phyloP scores from a whole-genome alignment of 2,329 filamentous ascomycete genomes.

The Colletotrichum sp. region DNA sequence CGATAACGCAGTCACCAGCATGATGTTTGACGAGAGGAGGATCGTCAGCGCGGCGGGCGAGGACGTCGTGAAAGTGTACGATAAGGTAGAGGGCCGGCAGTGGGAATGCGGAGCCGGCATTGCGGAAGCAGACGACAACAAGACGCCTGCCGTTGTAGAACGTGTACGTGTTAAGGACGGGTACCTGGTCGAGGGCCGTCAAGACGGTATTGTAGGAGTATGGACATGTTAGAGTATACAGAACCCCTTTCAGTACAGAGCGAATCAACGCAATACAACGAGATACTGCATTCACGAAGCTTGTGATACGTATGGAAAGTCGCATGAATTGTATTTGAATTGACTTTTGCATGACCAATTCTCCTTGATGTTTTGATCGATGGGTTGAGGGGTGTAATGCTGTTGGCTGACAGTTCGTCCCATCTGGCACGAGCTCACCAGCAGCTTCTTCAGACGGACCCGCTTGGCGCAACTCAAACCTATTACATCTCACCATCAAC shows the following conservation, averaged over 20 bases:
- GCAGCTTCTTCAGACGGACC: slow-evolving; percentile 3
- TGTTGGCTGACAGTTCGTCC: not conserved
- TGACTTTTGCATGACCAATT: not conserved
- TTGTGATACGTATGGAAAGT: not conserved
- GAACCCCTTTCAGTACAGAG: slow-evolving; percentile 9
- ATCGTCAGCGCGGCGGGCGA: slow-evolving; percentile 93
- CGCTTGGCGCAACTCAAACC: not conserved
- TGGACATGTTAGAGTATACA: slow-evolving; percentile 72
- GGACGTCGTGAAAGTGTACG: slow-evolving; percentile 95
- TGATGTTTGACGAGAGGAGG: slow-evolving; percentile 94
- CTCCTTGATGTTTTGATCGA: not conserved
- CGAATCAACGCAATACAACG: slow-evolving; percentile 15
- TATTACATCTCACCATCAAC: not conserved
- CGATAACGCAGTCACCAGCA: slow-evolving; percentile 87
- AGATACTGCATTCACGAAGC: not conserved
- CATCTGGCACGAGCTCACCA: not conserved
- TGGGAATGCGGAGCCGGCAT: slow-evolving; percentile 95
- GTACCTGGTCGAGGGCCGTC: slow-evolving; percentile 89
- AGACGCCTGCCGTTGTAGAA: slow-evolving; percentile 75
- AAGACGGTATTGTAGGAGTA: slow-evolving; percentile 86
- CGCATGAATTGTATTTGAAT: not conserved
- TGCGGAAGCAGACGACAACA: slow-evolving; percentile 69
- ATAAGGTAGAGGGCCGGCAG: slow-evolving; percentile 93
- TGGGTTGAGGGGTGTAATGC: not conserved
- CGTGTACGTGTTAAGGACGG: slow-evolving; percentile 91